A percentile compares a stretch with the other conserved stretches of the same genome.
Evolutionary conservation across 129 eudicot genomes (phyloP).

Genomic region (Tagetes erecta): DNA sequence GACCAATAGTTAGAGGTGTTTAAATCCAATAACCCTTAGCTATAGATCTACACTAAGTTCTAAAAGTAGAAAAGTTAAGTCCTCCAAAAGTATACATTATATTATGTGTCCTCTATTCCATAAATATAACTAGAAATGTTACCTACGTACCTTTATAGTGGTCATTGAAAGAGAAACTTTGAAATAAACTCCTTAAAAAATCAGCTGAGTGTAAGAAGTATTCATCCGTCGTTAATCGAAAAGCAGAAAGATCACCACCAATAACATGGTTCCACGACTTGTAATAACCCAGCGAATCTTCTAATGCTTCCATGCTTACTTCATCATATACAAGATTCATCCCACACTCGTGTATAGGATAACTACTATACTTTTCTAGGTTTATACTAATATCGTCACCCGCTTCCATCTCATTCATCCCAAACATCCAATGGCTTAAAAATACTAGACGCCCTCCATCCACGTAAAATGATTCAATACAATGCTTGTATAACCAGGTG

Average conservation of each 20-base stretch:
- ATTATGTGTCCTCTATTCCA: no score
- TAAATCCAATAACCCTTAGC: no score
- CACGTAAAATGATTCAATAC: not conserved
- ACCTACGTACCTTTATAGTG: not conserved
- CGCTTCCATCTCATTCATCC: not conserved
- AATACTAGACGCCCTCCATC: not conserved
- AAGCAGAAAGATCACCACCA: not conserved
- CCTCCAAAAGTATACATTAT: no score
- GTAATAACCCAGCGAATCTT: not conserved
- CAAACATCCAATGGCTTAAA: constrained; percentile 7
- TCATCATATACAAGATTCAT: no score
- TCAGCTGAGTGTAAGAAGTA: not conserved
- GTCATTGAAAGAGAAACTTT: not conserved
- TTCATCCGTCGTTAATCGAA: not conserved
- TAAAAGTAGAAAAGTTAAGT: no score
- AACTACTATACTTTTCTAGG: not conserved
- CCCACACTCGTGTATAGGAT: not conserved
- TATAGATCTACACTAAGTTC: no score
- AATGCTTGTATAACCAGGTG: constrained; percentile 19
- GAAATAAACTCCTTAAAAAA: not conserved
- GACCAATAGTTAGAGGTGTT: no score
- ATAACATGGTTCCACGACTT: not conserved
- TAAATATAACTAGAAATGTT: not conserved
- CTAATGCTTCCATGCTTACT: not conserved
- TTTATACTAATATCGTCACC: not conserved